A percentile compares a stretch with the other conserved stretches of the same genome.
phyloP scores from a whole-genome alignment of 306 rosid genomes.

The Pueraria montana region DNA sequence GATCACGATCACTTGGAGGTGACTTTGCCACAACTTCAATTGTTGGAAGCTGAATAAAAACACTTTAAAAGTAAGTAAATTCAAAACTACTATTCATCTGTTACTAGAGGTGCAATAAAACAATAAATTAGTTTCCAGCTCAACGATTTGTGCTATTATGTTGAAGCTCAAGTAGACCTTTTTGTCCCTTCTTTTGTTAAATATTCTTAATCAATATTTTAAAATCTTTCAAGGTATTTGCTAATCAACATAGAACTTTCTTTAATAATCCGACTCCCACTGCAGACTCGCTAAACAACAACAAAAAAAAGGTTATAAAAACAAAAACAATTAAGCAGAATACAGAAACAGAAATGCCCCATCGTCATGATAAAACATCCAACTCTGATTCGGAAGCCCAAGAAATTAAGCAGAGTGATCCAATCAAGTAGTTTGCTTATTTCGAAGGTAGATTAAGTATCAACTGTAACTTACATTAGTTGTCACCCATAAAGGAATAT shows the following conservation, averaged over 20 bases:
- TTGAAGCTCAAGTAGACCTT: background rate
- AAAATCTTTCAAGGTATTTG: background rate
- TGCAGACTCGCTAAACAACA: background rate
- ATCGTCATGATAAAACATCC: slow-evolving; percentile 9
- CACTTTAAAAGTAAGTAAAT: slow-evolving; percentile 37
- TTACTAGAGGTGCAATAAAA: slow-evolving; percentile 21
- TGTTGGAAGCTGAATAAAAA: slow-evolving; percentile 88
- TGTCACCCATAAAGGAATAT: background rate
- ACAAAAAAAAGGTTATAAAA: slow-evolving; percentile 1
- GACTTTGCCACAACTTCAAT: slow-evolving; percentile 85
- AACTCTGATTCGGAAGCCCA: slow-evolving; percentile 20
- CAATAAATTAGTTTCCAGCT: slow-evolving; percentile 22
- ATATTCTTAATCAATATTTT: background rate
- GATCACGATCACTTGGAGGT: slow-evolving; percentile 67
- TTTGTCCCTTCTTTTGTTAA: background rate
- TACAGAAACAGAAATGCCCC: slow-evolving; percentile 11
- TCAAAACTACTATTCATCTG: slow-evolving; percentile 38
- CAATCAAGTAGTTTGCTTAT: slow-evolving; percentile 11
- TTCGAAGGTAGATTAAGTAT: background rate
- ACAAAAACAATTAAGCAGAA: background rate
- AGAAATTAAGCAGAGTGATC: slow-evolving; percentile 7
- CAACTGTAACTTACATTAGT: background rate
- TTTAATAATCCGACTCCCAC: background rate
- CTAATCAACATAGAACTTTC: background rate
- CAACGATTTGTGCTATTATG: slow-evolving; percentile 6